phyloP scores from a whole-genome alignment of 257 asterid species.

The Rubia yunnanensis region DNA sequence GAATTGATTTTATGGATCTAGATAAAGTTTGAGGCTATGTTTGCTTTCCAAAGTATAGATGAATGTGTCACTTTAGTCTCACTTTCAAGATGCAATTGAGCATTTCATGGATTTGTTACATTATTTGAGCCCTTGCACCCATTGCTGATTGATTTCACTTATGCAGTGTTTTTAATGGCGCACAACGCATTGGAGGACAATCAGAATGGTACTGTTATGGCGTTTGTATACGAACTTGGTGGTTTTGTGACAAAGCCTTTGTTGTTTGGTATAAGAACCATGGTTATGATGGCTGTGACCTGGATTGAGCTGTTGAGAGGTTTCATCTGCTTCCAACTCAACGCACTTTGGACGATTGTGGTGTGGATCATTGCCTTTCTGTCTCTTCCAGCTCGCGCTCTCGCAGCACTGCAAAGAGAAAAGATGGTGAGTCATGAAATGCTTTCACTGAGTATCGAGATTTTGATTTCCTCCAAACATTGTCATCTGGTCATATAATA shows the following conservation, averaged over 20 bases:
- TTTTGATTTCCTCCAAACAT: neutral
- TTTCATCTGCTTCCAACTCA: constrained; percentile 31
- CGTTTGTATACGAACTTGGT: constrained; percentile 19
- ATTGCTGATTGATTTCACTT: too few relatives aligned
- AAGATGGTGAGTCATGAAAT: constrained; percentile 31
- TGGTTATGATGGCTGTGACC: constrained; percentile 27
- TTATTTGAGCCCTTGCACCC: too few relatives aligned
- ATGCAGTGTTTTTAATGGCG: neutral
- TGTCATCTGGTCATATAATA: too few relatives aligned
- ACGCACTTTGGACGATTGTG: constrained; percentile 27
- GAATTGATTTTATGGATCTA: too few relatives aligned
- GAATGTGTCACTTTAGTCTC: too few relatives aligned
- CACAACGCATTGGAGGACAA: constrained; percentile 8
- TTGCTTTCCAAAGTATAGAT: too few relatives aligned
- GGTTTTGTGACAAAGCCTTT: constrained; percentile 36
- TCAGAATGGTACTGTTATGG: constrained; percentile 15
- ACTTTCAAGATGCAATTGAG: too few relatives aligned
- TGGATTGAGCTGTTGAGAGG: constrained; percentile 48
- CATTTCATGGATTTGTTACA: too few relatives aligned
- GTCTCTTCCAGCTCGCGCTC: constrained; percentile 45
- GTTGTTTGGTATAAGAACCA: constrained; percentile 26
- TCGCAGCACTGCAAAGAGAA: constrained; percentile 43
- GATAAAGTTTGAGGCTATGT: too few relatives aligned
- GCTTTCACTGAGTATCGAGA: neutral
- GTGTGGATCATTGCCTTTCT: constrained; percentile 32